A percentile compares a stretch with the other conserved stretches of the same genome.
These are phyloP conservation scores for Leccinum boreale DNA, from an alignment of 768 basidiomycete species.

Conservation along the genomic window DNA sequence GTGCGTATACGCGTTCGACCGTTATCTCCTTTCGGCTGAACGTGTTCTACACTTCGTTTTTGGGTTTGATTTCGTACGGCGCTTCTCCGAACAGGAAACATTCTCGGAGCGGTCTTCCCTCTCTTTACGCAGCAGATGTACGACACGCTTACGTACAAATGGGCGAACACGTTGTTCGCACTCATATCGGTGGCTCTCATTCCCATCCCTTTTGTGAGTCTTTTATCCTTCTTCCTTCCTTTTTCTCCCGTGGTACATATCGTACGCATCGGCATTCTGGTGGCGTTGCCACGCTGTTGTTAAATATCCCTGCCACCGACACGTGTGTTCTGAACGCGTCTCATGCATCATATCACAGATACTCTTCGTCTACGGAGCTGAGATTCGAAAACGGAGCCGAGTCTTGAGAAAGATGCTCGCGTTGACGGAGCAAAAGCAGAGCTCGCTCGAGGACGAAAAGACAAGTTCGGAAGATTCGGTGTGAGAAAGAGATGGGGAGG, in stretches of 20 bases:
- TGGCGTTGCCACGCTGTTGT: not conserved
- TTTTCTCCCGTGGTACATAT: not conserved
- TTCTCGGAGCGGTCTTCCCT: conserved; percentile 52
- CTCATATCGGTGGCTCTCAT: conserved; percentile 50
- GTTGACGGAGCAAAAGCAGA: conserved; percentile 6
- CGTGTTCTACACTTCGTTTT: conserved; percentile 14
- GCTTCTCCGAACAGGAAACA: conserved; percentile 38
- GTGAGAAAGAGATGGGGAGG: not conserved
- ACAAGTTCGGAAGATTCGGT: not conserved
- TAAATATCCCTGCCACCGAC: not conserved
- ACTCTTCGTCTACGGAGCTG: conserved; percentile 30
- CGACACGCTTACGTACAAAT: conserved; percentile 49
- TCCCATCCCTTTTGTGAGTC: conserved; percentile 57
- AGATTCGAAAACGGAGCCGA: conserved; percentile 31
- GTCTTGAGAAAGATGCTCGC: conserved; percentile 24
- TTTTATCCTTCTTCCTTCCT: not conserved
- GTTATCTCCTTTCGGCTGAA: conserved; percentile 2
- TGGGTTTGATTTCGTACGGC: conserved; percentile 2
- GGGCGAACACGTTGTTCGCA: conserved; percentile 59
- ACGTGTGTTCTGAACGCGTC: not conserved
- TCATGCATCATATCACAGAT: conserved; percentile 13
- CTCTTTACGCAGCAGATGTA: conserved; percentile 65
- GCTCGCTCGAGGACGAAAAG: not conserved
- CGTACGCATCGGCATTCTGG: not conserved
- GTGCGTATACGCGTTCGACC: conserved; percentile 32